These are phyloP conservation scores for Aegilops umbellulata DNA, from an alignment of 176 grass and related monocot genomes.

Conservation along the genomic window DNA sequence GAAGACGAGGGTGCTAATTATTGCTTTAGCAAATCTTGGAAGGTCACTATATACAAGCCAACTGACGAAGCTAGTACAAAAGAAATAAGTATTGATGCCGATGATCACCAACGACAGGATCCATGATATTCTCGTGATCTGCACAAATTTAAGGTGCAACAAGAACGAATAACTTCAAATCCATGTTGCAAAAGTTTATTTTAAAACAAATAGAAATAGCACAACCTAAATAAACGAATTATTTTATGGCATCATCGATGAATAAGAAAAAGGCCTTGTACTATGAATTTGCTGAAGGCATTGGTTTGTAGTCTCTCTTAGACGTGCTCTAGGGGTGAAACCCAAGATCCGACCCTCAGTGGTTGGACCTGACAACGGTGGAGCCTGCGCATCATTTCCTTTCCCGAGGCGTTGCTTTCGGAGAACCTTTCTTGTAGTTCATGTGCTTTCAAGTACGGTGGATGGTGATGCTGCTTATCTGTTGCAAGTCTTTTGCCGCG, in stretches of 20 bases:
- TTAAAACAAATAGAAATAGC: background rate
- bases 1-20: constrained; percentile 62
- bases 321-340: background rate
- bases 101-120: constrained; percentile 49
- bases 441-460: no score
- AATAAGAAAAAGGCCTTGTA: background rate
- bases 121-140: constrained; percentile 66
- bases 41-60: constrained; percentile 58
- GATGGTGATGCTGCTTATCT: no score
- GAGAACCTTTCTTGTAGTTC: no score
- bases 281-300: background rate
- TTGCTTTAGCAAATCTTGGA: constrained; percentile 37
- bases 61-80: constrained; percentile 51
- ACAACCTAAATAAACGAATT: background rate
- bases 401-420: background rate
- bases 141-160: constrained; percentile 22
- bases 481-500: no score
- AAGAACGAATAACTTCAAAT: background rate
- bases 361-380: background rate
- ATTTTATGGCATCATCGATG: background rate
- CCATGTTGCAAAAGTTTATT: background rate
- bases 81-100: constrained; percentile 69
- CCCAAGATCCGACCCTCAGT: background rate
- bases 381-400: background rate
- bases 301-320: background rate